These are phyloP conservation scores for Talaromyces sp. DNA, from an alignment of 2,329 filamentous ascomycete species.

Conservation along the genomic window DNA sequence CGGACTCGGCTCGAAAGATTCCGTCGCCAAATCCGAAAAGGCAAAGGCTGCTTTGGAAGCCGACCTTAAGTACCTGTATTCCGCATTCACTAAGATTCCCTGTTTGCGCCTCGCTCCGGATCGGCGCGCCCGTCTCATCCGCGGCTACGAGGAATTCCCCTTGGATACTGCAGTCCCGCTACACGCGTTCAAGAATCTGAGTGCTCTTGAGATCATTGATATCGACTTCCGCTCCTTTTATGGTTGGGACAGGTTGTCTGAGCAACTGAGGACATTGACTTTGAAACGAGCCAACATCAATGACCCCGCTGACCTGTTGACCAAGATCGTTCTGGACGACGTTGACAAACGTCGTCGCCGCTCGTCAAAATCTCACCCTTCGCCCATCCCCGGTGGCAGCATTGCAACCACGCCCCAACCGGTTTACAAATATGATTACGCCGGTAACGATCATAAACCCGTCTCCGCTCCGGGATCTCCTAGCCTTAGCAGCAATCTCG, in stretches of 20 bases:
- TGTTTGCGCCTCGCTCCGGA: slow-evolving; percentile 87
- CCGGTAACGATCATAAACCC: slow-evolving; percentile 46
- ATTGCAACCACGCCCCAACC: slow-evolving; percentile 52
- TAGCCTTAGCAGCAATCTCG: slow-evolving; percentile 43
- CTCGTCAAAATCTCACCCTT: slow-evolving; percentile 78
- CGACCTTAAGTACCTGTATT: slow-evolving; percentile 94
- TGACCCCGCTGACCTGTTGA: slow-evolving; percentile 82
- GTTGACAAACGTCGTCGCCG: slow-evolving; percentile 86
- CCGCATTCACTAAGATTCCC: slow-evolving; percentile 96
- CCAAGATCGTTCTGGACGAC: slow-evolving; percentile 91
- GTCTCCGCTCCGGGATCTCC: slow-evolving; percentile 65
- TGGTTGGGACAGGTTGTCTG: slow-evolving; percentile 90
- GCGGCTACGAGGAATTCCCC: slow-evolving; percentile 93
- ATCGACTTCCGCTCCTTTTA: slow-evolving; percentile 96
- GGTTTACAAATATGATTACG: slow-evolving; percentile 60
- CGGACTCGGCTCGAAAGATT: slow-evolving; percentile 72
- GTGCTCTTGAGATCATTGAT: slow-evolving; percentile 87
- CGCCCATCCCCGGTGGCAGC: slow-evolving; percentile 67
- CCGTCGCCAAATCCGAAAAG: slow-evolving; percentile 77
- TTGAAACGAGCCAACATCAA: slow-evolving; percentile 83
- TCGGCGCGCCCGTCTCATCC: slow-evolving; percentile 81
- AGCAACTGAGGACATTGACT: slow-evolving; percentile 83
- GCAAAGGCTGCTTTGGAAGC: slow-evolving; percentile 79
- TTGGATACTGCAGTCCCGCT: slow-evolving; percentile 96
- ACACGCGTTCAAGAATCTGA: slow-evolving; percentile 96